Evolutionary conservation across 2,329 filamentous ascomycete species (phyloP).

Genomic region (Exserohilum turcica): DNA sequence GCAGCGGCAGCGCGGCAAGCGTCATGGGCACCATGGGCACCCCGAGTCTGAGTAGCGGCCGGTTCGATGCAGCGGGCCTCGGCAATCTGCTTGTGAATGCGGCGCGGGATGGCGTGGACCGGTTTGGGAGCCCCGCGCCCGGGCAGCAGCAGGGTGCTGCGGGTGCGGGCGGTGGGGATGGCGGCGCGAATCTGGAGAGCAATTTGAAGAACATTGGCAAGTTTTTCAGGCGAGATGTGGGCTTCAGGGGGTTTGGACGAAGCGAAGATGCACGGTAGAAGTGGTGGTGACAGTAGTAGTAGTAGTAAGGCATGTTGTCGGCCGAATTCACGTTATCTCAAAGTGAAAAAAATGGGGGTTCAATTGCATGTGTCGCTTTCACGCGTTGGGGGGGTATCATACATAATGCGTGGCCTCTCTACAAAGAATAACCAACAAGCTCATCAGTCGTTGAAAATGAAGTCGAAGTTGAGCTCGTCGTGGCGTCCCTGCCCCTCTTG

Average conservation of each 20-base stretch:
- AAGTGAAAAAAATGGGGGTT: background rate
- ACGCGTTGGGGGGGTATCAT: constrained; percentile 5
- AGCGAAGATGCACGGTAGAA: constrained; percentile 38
- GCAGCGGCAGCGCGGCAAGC: constrained; percentile 49
- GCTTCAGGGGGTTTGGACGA: constrained; percentile 46
- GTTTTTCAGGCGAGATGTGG: constrained; percentile 89
- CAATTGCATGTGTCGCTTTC: background rate
- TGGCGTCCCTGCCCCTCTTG: constrained; percentile 20
- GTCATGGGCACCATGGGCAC: constrained; percentile 48
- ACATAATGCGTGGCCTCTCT: background rate
- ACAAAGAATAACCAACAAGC: background rate
- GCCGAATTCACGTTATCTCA: background rate
- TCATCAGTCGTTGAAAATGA: background rate
- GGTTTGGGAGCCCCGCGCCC: constrained; percentile 65
- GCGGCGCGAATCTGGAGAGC: constrained; percentile 78
- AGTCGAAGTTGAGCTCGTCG: background rate
- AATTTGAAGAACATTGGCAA: constrained; percentile 95
- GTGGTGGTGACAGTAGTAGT: too few species aligned
- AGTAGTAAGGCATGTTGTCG: background rate
- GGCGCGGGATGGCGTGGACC: constrained; percentile 80
- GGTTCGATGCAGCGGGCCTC: constrained; percentile 80
- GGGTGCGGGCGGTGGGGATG: constrained; percentile 27
- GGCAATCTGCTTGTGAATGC: constrained; percentile 89
- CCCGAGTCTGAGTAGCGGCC: constrained; percentile 45
- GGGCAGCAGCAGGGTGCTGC: constrained; percentile 43